Evolutionary conservation across 2,329 filamentous ascomycete genomes (phyloP).

Genomic region (Alternaria metachromatica): DNA sequence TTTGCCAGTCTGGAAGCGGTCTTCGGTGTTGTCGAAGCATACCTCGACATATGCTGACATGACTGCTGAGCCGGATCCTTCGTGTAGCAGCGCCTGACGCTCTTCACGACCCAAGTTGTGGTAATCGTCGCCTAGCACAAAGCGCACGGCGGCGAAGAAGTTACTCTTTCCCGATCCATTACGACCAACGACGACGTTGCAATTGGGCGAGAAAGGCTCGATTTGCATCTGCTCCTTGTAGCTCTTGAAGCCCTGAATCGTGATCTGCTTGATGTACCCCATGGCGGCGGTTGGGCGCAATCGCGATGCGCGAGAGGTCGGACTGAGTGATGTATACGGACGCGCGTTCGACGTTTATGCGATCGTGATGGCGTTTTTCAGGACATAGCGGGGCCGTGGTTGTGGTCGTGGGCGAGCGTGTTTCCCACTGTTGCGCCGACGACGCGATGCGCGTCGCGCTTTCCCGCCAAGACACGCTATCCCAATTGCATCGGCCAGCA

Average conservation of each 20-base stretch:
- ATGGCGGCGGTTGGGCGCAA: constrained; percentile 30
- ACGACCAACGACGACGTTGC: constrained; percentile 97
- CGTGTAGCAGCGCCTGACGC: constrained; percentile 93
- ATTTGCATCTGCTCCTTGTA: constrained; percentile 99
- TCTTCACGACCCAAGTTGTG: constrained; percentile 95
- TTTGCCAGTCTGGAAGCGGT: constrained; percentile 91
- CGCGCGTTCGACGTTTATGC: constrained; percentile 6
- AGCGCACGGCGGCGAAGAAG: constrained; percentile 98
- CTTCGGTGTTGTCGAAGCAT: constrained; percentile 97
- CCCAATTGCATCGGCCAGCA: neutral
- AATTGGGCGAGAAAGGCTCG: constrained; percentile 95
- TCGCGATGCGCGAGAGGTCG: neutral
- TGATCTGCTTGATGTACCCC: constrained; percentile 96
- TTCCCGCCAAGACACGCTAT: constrained; percentile 20
- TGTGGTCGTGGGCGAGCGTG: constrained; percentile 12
- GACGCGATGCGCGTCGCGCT: constrained; percentile 35
- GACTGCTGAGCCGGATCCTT: constrained; percentile 95
- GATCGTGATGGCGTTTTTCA: constrained; percentile 21
- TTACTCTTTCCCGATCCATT: constrained; percentile 99
- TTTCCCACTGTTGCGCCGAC: constrained; percentile 19
- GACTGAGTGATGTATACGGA: neutral
- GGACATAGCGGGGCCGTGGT: constrained; percentile 23
- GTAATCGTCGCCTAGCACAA: constrained; percentile 97
- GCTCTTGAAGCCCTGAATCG: constrained; percentile 99
- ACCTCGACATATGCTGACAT: constrained; percentile 99